phyloP scores from a whole-genome alignment of 1,284 basidiomycete species.

The Mycena citricolor region DNA sequence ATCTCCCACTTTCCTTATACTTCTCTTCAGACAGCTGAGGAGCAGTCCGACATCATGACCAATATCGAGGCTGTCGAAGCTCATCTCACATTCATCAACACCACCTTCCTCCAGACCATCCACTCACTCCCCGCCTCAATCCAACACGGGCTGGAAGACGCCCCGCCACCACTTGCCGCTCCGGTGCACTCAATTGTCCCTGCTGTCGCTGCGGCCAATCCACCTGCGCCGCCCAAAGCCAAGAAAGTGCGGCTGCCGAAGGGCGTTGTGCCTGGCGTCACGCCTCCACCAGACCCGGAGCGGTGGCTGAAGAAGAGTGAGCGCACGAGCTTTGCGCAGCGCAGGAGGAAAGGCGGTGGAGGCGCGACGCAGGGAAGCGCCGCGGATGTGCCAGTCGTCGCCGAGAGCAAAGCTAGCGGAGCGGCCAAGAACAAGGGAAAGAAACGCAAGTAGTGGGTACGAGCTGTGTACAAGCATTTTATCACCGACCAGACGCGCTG shows the following conservation, averaged over 20 bases:
- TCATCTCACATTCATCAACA: conserved; percentile 79
- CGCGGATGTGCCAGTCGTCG: conserved; percentile 35
- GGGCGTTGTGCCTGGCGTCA: conserved; percentile 71
- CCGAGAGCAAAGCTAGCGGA: conserved; percentile 33
- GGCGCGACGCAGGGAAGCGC: conserved; percentile 66
- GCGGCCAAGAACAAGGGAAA: conserved; percentile 40
- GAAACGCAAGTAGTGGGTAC: conserved; percentile 44
- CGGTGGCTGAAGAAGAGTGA: conserved; percentile 83
- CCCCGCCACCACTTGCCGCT: conserved; percentile 53
- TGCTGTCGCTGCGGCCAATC: conserved; percentile 27
- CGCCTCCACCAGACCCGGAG: conserved; percentile 76
- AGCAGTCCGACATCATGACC: conserved; percentile 80
- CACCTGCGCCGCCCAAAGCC: conserved; percentile 25
- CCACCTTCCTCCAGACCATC: conserved; percentile 64
- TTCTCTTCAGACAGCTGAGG: conserved; percentile 76
- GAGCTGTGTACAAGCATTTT: too few species aligned
- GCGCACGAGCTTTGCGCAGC: conserved; percentile 53
- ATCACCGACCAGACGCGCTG: too few species aligned
- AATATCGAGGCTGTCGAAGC: conserved; percentile 78
- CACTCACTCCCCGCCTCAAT: conserved; percentile 54
- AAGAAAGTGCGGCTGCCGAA: conserved; percentile 68
- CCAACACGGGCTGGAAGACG: conserved; percentile 55
- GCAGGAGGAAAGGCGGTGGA: conserved; percentile 49
- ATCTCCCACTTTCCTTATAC: conserved; percentile 9
- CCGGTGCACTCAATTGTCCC: conserved; percentile 33